Base-by-base conservation (phyloP, 306 rosid species). In the Lathyrus sativus region DNA sequence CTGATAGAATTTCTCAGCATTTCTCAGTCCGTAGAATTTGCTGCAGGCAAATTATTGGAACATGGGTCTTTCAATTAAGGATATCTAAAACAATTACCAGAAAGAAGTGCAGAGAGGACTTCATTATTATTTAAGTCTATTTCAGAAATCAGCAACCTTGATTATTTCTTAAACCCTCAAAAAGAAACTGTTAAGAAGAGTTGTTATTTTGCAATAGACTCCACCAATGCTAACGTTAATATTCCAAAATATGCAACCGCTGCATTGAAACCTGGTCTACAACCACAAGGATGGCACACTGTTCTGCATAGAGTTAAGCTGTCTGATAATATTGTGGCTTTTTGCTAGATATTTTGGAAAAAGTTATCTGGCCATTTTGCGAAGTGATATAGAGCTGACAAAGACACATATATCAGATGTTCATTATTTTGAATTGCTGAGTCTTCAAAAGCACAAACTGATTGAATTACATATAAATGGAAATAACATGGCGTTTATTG, bases 31-130 rank as follows among this genome's bases (percentile, higher is more conserved):
- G 12, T 51, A 33, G 77, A 61, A 24, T 80, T 49, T 63, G 50
- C 72, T 78, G 67, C 83, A 67, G 44, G 46, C 38, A 72, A 76
- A 71, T 24, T 61, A 38, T 54, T 70, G 65, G 82, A 77, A 12
- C 67, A 70, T 37, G 61, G 51, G 43, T 80, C 73, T 77, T 68
- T 74, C 15, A 66, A 22, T 58, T 65, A 81, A 67, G 78, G 62
- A 62, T 62, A 55, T 67, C 83, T 17, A 64, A 85, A 80, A 67
- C 75, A 72, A 22, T 62, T 67, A 62, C 83, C 85, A 11, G 84
- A 68, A 62, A 81, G 37, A 66, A 62, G 68, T 79, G 66, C 87
- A 18, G 86, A 73, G 71, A 84, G 79, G 73, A 74, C 91, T 80
- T 84, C 84, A 8, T 66, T 84, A 56, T 76, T 80, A 66, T 79